Conservation (phyloP, 208 protist species). For the Acanthamoeba sp. region DNA sequence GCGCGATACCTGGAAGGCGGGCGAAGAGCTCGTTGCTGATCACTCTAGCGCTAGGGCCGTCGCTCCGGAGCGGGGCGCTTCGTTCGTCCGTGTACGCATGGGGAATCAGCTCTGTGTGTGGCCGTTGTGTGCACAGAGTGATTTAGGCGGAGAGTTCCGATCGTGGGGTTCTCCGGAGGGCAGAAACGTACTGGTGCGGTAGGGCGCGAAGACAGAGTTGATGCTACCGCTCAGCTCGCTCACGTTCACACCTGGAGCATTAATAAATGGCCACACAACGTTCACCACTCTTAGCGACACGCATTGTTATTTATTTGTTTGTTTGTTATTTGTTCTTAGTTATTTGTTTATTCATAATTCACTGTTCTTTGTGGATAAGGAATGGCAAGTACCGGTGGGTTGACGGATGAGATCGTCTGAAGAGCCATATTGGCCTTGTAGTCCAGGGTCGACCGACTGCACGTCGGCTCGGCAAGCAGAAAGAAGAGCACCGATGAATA, state of each 20-base stretch:
- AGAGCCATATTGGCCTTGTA: background rate
- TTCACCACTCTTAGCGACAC: too few relatives aligned
- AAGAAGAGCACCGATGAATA: background rate
- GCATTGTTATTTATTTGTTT: too few relatives aligned
- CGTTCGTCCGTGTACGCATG: background rate
- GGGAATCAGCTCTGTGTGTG: background rate
- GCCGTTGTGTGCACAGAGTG: background rate
- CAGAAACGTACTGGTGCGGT: background rate
- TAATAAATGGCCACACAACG: background rate
- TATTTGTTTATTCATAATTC: too few relatives aligned
- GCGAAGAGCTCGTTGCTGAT: slow-evolving; percentile 32
- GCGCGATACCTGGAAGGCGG: background rate
- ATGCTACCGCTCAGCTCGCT: background rate
- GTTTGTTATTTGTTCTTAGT: too few relatives aligned
- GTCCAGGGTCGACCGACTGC: background rate
- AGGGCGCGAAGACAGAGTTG: background rate
- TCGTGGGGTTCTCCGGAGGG: background rate
- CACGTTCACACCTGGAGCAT: background rate
- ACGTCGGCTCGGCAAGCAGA: background rate
- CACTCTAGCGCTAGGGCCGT: background rate
- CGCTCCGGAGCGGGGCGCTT: too few relatives aligned
- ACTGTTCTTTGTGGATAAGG: too few relatives aligned
- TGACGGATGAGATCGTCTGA: background rate
- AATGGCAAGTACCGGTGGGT: background rate
- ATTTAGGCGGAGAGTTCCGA: too few relatives aligned